Conservation (phyloP, 2,329 filamentous ascomycete species). For the Hymenoscyphus infarciens region DNA sequence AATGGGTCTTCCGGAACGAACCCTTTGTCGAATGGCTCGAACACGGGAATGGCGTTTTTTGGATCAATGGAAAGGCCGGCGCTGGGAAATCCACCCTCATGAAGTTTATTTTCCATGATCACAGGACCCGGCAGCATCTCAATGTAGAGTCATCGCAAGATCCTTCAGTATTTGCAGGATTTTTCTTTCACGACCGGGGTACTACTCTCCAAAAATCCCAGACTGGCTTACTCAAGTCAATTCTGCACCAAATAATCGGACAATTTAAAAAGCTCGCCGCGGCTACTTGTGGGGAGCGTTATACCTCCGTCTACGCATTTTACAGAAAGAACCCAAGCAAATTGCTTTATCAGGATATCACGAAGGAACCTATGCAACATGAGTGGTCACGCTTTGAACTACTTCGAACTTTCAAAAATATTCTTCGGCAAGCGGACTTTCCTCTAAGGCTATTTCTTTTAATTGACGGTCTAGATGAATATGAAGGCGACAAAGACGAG, state of each 20-base stretch:
- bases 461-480: conserved; percentile 16
- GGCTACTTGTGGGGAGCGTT: background rate
- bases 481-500: conserved; percentile 4
- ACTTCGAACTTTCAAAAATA: background rate
- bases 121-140: conserved; percentile 15
- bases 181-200: conserved; percentile 45
- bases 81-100: conserved; percentile 18
- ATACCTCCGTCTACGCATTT: background rate
- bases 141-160: conserved; percentile 27
- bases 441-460: conserved; percentile 14
- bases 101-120: conserved; percentile 14
- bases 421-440: background rate
- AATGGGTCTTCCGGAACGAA: conserved; percentile 12
- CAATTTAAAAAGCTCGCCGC: background rate
- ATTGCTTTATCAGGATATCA: background rate
- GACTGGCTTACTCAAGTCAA: conserved; percentile 4
- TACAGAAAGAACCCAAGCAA: background rate
- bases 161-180: conserved; percentile 36
- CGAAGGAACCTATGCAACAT: background rate
- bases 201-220: conserved; percentile 4
- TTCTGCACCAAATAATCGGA: background rate
- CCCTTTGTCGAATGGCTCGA: conserved; percentile 15
- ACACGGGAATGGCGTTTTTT: conserved; percentile 11
- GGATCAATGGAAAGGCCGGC: conserved; percentile 18
- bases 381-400: background rate